Base-by-base conservation (phyloP, 306 rosid species). In the Vigna reflexopilosa region DNA sequence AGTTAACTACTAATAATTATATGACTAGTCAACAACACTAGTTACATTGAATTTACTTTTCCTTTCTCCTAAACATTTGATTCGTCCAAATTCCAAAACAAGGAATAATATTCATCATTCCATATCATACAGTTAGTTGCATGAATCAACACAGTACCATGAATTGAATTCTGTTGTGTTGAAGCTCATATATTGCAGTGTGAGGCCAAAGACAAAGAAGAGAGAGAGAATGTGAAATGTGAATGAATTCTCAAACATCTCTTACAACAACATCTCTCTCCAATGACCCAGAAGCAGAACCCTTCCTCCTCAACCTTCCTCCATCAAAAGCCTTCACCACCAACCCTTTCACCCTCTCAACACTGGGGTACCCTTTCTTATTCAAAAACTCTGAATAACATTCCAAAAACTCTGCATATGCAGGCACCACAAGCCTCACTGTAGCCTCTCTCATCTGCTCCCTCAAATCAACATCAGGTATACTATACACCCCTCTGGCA, bases 401-500 rank as follows among this genome's bases (percentile, higher is more conserved):
- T 71, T 82, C 83, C 87, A 94, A 67, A 38, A 94, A 91, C 63
- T 91, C 87, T 0, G 69, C 72, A 36, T 91, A 94, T 26, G 75
- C 82, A 1, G 87, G 81, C 36, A 94, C 85, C 36, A 91, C 83
- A 72, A 88, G 81, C 78, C 81, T 88, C 83, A 85, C 16, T 0
- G 91, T 91, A 0, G 97, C 86, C 58, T 87, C 88, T 42, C 82
- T 86, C 67, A 94, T 86, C 69, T 94, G 98, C 80, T 90, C 94
- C 83, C 88, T 85, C 81, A 94, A 69, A 74, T 91, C 94, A 6
- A 73, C 49, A 19, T 91, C 96, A 1, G 96, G 93, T 77, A 94
- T 89, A 48, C 83, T 72, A 64, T 89, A 94, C 34, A 6, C 2
- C 66, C 77, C 82, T 50, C 36, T 86, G 1, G 1, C 14, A 44